Evolutionary conservation across 2,329 filamentous ascomycete species (phyloP).

Genomic region (Paecilomyces niveus): DNA sequence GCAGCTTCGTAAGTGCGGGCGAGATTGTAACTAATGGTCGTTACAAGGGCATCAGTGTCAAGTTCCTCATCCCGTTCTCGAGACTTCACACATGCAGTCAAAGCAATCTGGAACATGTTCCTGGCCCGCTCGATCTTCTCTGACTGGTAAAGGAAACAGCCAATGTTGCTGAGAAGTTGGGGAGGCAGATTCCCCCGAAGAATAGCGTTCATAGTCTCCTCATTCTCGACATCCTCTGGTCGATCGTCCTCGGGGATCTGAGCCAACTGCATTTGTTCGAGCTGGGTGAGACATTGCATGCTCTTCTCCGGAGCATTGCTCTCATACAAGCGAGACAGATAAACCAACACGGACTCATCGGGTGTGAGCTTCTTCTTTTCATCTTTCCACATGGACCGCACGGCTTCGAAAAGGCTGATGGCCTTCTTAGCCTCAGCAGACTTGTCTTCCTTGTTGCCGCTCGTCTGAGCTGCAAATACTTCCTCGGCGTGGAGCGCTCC

Average conservation of each 20-base stretch:
- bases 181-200: slow-evolving; percentile 77
- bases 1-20: slow-evolving; percentile 87
- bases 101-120: slow-evolving; percentile 83
- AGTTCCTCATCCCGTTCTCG: slow-evolving; percentile 65
- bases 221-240: slow-evolving; percentile 54
- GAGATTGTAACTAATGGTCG: slow-evolving; percentile 94
- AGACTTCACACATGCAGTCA: slow-evolving; percentile 79
- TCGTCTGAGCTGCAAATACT: slow-evolving; percentile 71
- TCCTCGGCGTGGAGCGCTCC: slow-evolving; percentile 93
- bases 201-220: slow-evolving; percentile 48
- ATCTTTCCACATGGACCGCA: slow-evolving; percentile 86
- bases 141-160: slow-evolving; percentile 85
- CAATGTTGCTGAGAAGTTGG: slow-evolving; percentile 93
- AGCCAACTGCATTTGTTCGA: slow-evolving; percentile 82
- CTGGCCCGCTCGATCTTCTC: slow-evolving; percentile 75
- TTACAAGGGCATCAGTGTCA: slow-evolving; percentile 86
- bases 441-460: slow-evolving; percentile 83
- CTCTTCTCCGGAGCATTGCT: slow-evolving; percentile 79
- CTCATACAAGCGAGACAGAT: slow-evolving; percentile 88
- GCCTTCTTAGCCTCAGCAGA: slow-evolving; percentile 79
- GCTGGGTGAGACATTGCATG: slow-evolving; percentile 81
- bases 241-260: slow-evolving; percentile 65
- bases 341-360: slow-evolving; percentile 82
- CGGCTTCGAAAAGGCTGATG: slow-evolving; percentile 72
- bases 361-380: slow-evolving; percentile 74